Evolutionary conservation across 306 rosid genomes (phyloP), one percentile per base, ranked within the genome.

Genomic region (Prunus persica): DNA sequence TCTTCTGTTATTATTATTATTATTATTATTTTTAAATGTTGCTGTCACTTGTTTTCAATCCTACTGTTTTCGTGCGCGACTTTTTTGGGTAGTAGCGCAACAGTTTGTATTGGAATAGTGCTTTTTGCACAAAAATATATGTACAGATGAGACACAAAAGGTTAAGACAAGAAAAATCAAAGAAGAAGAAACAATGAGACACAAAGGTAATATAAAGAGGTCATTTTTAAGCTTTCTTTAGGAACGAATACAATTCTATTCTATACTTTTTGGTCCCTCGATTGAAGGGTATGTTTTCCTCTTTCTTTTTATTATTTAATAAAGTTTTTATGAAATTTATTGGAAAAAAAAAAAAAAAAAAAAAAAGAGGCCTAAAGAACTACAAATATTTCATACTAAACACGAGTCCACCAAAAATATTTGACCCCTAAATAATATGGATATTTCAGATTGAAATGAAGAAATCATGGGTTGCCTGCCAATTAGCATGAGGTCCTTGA

Each of bases 51-150:
- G 69, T 18, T 65, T 34, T 34, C 69, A 18, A 65, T 32, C 8
- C 15, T 19, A 34, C 49, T 32, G 27, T 34, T 10, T 9, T 56
- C 7, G 62, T 22, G 8, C 27, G 69, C 69, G 69, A 34, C 25
- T 2, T 65, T 65, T 65, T 34, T 65, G 47, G 69, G 69, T 65
- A 32, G 69, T 18, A 38, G 69, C 49, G 49, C 49, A 65, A 65
- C 8, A 18, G 69, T 65, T 19, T 19, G 27, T 38, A 65, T 65
- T 65, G 38, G 50, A 65, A 65, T 34, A 65, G 49, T 65, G 49
- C 67, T 34, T 34, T 65, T 19, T 65, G 69, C 69, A 65, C 69
- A 65, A 65, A 65, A 65, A 65, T 65, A 65, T 34, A 65, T 65
- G 69, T n/a, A 1, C 25, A 34, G 11, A 65, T 3, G 49, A 65